A percentile compares a stretch with the other conserved stretches of the same genome.
These are phyloP conservation scores for Lactarius hengduanensis DNA, from an alignment of 768 basidiomycete genomes.

Conservation along the genomic window DNA sequence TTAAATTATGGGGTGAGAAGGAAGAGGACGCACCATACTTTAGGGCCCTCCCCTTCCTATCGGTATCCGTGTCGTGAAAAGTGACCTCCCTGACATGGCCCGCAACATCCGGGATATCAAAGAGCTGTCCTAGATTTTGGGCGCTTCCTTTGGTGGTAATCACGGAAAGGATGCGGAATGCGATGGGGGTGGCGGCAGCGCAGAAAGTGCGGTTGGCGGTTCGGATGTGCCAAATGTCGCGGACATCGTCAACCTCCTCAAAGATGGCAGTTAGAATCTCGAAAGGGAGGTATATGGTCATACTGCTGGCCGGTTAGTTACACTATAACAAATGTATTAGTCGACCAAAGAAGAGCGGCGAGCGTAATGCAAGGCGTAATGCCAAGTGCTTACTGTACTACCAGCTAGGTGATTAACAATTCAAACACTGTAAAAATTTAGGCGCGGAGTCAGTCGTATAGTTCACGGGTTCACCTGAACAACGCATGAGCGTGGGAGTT, in stretches of 20 bases:
- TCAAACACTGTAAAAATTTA: no score
- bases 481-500: no score
- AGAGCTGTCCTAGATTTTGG: neutral
- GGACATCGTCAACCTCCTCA: neutral
- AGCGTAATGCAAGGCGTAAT: no score
- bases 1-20: neutral
- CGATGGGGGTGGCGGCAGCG: neutral
- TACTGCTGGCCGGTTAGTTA: neutral
- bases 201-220: neutral
- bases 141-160: neutral
- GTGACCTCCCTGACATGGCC: neutral
- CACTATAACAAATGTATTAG: no score
- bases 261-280: neutral
- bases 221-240: neutral
- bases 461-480: no score
- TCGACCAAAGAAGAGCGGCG: no score
- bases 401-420: no score
- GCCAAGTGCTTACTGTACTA: no score
- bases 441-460: no score
- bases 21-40: neutral
- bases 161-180: constrained; percentile 4
- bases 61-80: neutral
- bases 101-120: neutral
- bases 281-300: neutral
- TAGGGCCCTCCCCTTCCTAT: neutral